Evolutionary conservation across 2,329 filamentous ascomycete species (phyloP).

Genomic region (Fusarium cicatricum): DNA sequence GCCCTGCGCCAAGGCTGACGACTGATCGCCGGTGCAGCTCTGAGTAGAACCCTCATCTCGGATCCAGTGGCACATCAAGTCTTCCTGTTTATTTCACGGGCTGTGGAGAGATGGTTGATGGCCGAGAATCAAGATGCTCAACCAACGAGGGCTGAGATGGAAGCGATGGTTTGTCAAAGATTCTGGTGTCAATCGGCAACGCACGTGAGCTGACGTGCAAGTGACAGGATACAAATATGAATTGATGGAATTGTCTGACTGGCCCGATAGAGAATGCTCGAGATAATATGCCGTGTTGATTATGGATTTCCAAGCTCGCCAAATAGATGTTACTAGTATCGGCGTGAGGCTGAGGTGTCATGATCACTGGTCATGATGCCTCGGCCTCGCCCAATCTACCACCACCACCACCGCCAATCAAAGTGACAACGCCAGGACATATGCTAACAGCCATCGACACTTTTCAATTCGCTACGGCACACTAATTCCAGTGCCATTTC

Average conservation of each 20-base stretch:
- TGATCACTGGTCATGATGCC: not conserved
- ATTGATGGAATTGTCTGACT: no score
- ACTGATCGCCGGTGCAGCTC: not conserved
- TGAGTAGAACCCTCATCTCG: conserved; percentile 10
- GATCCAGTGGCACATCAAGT: not conserved
- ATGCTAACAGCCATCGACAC: not conserved
- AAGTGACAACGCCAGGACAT: not conserved
- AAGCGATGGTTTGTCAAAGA: no score
- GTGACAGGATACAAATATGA: not conserved
- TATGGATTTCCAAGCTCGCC: not conserved
- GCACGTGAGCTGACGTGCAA: not conserved
- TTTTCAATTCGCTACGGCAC: conserved; percentile 31
- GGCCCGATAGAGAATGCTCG: not conserved
- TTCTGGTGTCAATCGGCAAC: no score
- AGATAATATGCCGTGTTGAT: not conserved
- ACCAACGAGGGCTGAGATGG: no score
- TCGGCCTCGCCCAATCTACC: not conserved
- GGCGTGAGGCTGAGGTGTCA: not conserved
- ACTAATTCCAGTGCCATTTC: conserved; percentile 6
- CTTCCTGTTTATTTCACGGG: not conserved
- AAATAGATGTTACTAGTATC: not conserved
- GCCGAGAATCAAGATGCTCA: no score
- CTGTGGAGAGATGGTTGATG: not conserved
- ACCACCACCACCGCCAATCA: not conserved
- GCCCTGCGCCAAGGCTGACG: conserved; percentile 13